A percentile compares a stretch with the other conserved stretches of the same genome.
These are phyloP conservation scores for Trametes gibbosa DNA, from an alignment of 768 basidiomycete species.

Conservation along the genomic window DNA sequence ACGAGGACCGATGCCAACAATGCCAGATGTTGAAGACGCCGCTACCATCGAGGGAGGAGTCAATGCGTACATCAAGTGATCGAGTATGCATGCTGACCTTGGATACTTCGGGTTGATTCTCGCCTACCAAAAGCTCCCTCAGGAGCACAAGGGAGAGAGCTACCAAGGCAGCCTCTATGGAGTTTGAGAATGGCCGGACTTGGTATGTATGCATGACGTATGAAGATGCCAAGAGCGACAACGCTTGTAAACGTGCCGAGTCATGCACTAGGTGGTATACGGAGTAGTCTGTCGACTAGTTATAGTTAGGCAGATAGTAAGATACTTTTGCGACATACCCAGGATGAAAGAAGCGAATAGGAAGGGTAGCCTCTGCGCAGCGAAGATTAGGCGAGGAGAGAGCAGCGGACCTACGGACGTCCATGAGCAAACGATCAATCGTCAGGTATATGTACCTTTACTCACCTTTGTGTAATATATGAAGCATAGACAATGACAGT, in stretches of 20 bases:
- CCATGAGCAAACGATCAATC: too few relatives aligned
- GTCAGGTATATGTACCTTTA: neutral
- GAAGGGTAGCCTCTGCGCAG: conserved; percentile 31
- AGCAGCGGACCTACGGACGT: neutral
- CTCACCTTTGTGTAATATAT: conserved; percentile 26
- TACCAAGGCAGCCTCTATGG: conserved; percentile 34
- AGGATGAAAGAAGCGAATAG: conserved; percentile 32
- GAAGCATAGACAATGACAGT: conserved; percentile 28
- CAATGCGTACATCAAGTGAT: too few relatives aligned
- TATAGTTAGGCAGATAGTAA: neutral
- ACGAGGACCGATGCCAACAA: conserved; percentile 24
- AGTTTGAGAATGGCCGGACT: conserved; percentile 40
- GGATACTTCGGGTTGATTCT: neutral
- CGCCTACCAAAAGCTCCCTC: conserved; percentile 16
- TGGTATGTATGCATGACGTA: conserved; percentile 38
- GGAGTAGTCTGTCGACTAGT: conserved; percentile 21
- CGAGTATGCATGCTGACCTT: neutral
- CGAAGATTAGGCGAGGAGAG: conserved; percentile 24
- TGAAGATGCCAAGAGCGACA: conserved; percentile 36
- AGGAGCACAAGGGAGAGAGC: conserved; percentile 31
- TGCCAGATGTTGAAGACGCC: neutral
- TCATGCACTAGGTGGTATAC: conserved; percentile 14
- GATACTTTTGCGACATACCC: conserved; percentile 25
- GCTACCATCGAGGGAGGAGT: neutral
- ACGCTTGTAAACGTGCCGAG: conserved; percentile 17